A percentile compares a stretch with the other conserved stretches of the same genome.
These are phyloP conservation scores for Nigrograna mackinnonii DNA, from an alignment of 2,329 filamentous ascomycete genomes.

Conservation along the genomic window DNA sequence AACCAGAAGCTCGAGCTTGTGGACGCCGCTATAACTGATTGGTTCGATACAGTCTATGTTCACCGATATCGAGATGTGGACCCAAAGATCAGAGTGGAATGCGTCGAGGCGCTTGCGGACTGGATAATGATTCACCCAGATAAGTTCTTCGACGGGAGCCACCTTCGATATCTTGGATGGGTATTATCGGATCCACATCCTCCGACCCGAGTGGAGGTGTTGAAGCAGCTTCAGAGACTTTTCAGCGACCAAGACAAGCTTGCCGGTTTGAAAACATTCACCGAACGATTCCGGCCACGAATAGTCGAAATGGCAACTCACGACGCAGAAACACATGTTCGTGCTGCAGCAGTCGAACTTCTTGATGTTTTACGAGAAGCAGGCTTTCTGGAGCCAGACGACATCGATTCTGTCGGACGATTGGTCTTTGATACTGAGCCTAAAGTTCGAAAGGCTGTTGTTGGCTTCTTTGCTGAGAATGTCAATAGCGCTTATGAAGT, in stretches of 20 bases:
- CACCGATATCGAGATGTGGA: slow-evolving; percentile 96
- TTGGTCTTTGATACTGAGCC: slow-evolving; percentile 88
- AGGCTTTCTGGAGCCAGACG: slow-evolving; percentile 85
- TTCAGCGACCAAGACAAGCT: slow-evolving; percentile 82
- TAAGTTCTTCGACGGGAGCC: slow-evolving; percentile 86
- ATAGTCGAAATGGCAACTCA: slow-evolving; percentile 90
- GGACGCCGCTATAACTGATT: slow-evolving; percentile 75
- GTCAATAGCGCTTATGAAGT: slow-evolving; percentile 79
- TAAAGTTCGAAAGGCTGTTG: slow-evolving; percentile 84
- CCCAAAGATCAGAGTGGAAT: slow-evolving; percentile 84
- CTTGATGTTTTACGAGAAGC: slow-evolving; percentile 81
- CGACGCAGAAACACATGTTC: slow-evolving; percentile 80
- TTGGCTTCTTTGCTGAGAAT: slow-evolving; percentile 87
- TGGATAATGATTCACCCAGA: slow-evolving; percentile 89
- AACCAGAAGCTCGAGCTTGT: slow-evolving; percentile 71
- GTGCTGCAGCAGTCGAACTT: slow-evolving; percentile 78
- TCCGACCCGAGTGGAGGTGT: slow-evolving; percentile 78
- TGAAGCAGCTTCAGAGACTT: slow-evolving; percentile 79
- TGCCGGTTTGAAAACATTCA: slow-evolving; percentile 79
- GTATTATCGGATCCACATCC: slow-evolving; percentile 81
- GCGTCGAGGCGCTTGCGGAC: slow-evolving; percentile 79
- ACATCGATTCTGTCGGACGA: slow-evolving; percentile 85
- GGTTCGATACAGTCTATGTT: slow-evolving; percentile 91
- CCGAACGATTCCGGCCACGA: slow-evolving; percentile 84
- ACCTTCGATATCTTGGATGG: slow-evolving; percentile 94